Evolutionary conservation across 106 monocot species (phyloP), one percentile per base, ranked within the genome.

Genomic region (Cymbidium sinense): DNA sequence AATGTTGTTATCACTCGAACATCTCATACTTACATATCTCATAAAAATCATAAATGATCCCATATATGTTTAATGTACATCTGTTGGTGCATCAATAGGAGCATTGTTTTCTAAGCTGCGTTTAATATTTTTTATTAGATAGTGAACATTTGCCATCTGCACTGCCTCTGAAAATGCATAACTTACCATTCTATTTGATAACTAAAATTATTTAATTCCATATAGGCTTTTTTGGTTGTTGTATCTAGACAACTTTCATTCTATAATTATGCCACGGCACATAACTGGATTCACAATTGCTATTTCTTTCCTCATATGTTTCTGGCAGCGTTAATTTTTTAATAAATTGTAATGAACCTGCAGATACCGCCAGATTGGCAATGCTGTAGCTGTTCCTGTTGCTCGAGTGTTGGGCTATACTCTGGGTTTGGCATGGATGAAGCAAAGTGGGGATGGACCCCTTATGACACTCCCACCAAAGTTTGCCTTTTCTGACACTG

Each of bases 291-390:
- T 43, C 43, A 43, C 6, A 8, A 47, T 1, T 47, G 17, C 47
- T 47, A 11, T 62, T 62, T 25, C 11, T 17, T 33, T 33, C 2
- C 15, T 0, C 25, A 34, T 17, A 5, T 67, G 3, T 67, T 69
- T 31, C 28, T 69, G 34, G 4, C 13, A 69, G 33, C 2, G 61
- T 69, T 69, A 34, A 31, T 34, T 75, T 25, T 35, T 64, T 39
- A 11, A 29, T 75, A 25, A 61, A 79, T 78, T 43, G 74, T 21
- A 70, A 54, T 31, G 41, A 78, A 33, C 23, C 75, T 80, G 75
- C 86, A 96, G 93, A 70, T 96, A 96, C 64, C 80, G 86, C n/a
- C 96, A 96, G 67, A 79, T 96, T 65, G 96, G 96, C 30, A 96
- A 96, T 81, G 96, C 93, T 70, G 96, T 96, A 35, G 93, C 96